Evolutionary conservation across 805 yeast genomes (phyloP).

Genomic region (Candida silvicultrix): DNA sequence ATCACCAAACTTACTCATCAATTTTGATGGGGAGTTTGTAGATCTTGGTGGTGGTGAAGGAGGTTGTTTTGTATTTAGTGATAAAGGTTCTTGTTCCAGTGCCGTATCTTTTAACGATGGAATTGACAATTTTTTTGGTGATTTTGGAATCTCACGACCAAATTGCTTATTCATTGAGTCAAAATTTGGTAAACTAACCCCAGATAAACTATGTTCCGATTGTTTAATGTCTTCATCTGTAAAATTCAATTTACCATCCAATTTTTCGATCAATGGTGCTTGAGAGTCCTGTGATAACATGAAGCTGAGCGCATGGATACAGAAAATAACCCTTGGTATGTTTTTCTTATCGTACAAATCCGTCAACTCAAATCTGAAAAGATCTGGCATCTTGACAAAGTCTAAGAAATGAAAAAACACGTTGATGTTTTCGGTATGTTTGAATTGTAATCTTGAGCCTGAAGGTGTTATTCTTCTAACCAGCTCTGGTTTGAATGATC

Average conservation of each 20-base stretch:
- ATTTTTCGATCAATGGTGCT: constrained; percentile 55
- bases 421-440: constrained; percentile 90
- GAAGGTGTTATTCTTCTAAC: constrained; percentile 48
- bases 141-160: constrained; percentile 19
- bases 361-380: constrained; percentile 85
- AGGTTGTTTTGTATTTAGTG: neutral
- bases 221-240: constrained; percentile 59
- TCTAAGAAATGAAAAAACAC: constrained; percentile 68
- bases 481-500: constrained; percentile 60
- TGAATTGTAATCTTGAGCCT: constrained; percentile 67
- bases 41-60: constrained; percentile 1
- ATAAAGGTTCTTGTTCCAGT: constrained; percentile 3
- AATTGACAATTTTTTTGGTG: constrained; percentile 17
- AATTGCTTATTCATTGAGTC: constrained; percentile 42
- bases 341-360: constrained; percentile 90
- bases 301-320: constrained; percentile 82
- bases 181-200: constrained; percentile 74
- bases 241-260: constrained; percentile 60
- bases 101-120: constrained; percentile 6
- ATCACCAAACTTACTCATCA: neutral
- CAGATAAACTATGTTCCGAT: constrained; percentile 61
- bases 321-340: constrained; percentile 89
- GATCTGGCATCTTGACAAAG: constrained; percentile 71
- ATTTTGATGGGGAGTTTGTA: neutral
- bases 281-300: constrained; percentile 49